phyloP scores from a whole-genome alignment of 1,139 yeast genomes.

The Pichia cactophila region DNA sequence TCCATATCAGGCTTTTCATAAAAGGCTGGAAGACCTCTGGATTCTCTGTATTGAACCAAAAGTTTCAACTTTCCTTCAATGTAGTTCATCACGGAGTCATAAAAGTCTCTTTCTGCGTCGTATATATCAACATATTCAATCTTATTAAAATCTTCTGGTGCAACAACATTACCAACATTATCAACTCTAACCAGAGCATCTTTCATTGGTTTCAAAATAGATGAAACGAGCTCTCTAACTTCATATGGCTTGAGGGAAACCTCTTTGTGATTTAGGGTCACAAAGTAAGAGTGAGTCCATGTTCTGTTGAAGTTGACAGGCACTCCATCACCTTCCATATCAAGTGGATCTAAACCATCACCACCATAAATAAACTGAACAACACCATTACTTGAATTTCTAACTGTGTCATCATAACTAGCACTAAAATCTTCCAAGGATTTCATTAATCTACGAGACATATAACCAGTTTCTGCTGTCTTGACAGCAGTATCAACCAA shows the following conservation, averaged over 20 bases:
- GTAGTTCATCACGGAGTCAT: constrained; percentile 63
- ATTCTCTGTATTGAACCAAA: constrained; percentile 51
- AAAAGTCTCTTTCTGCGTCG: constrained; percentile 82
- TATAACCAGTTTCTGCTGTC: constrained; percentile 73
- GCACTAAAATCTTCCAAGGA: constrained; percentile 93
- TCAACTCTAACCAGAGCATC: constrained; percentile 56
- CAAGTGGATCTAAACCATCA: constrained; percentile 96
- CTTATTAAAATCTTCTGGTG: constrained; percentile 35
- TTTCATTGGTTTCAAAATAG: constrained; percentile 56
- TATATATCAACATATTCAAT: constrained; percentile 66
- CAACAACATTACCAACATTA: constrained; percentile 57
- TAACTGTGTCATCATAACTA: constrained; percentile 88
- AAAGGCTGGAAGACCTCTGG: constrained; percentile 38
- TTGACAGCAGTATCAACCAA: constrained; percentile 84
- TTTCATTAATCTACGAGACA: constrained; percentile 98
- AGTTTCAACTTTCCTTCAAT: constrained; percentile 47
- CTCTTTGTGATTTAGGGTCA: constrained; percentile 55
- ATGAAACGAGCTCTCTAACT: constrained; percentile 48
- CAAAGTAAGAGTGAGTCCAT: constrained; percentile 85
- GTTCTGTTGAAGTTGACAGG: constrained; percentile 92
- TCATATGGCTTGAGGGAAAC: constrained; percentile 64
- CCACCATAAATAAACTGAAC: constrained; percentile 99
- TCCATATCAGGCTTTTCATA: constrained; percentile 37
- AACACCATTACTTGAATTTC: constrained; percentile 92
- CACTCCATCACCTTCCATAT: constrained; percentile 98